A percentile compares a stretch with the other conserved stretches of the same genome.
Evolutionary conservation across 768 basidiomycete genomes (phyloP).

Genomic region (Russula brevipes): DNA sequence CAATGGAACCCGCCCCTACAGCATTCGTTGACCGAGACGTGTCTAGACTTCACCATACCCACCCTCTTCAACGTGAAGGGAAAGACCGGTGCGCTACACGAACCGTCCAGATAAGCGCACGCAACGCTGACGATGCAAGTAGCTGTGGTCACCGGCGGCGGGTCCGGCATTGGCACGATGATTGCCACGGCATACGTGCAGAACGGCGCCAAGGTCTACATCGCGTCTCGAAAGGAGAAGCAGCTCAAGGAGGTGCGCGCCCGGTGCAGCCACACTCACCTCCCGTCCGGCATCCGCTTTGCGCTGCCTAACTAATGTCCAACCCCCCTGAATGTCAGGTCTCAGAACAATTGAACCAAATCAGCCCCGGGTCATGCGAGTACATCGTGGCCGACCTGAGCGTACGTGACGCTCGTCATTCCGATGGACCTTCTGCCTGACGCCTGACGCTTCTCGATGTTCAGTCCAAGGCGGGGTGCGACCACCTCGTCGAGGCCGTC

Average conservation of each 20-base stretch:
- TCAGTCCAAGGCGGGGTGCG: slow-evolving; percentile 74
- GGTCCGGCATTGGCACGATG: slow-evolving; percentile 79
- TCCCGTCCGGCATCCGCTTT: neutral
- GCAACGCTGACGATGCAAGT: neutral
- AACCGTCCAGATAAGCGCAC: neutral
- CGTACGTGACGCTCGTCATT: slow-evolving; percentile 40
- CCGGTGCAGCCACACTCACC: neutral
- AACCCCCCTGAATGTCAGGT: slow-evolving; percentile 26
- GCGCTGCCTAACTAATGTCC: slow-evolving; percentile 36
- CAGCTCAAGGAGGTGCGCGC: slow-evolving; percentile 62
- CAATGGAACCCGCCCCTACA: neutral
- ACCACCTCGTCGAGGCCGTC: slow-evolving; percentile 62
- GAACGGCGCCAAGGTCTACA: slow-evolving; percentile 87
- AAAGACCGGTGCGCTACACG: slow-evolving; percentile 19
- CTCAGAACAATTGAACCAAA: slow-evolving; percentile 52
- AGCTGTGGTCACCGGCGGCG: slow-evolving; percentile 81
- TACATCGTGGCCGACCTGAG: slow-evolving; percentile 72
- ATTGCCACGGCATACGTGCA: slow-evolving; percentile 77
- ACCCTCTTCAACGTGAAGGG: slow-evolving; percentile 25
- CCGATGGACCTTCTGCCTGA: neutral
- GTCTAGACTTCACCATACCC: slow-evolving; percentile 18
- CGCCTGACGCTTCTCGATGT: neutral
- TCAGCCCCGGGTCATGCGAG: slow-evolving; percentile 54
- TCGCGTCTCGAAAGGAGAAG: slow-evolving; percentile 77
- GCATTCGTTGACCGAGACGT: neutral